Base-by-base conservation (phyloP, 371 early-diverging fungal species). In the Mortierella sp. region DNA sequence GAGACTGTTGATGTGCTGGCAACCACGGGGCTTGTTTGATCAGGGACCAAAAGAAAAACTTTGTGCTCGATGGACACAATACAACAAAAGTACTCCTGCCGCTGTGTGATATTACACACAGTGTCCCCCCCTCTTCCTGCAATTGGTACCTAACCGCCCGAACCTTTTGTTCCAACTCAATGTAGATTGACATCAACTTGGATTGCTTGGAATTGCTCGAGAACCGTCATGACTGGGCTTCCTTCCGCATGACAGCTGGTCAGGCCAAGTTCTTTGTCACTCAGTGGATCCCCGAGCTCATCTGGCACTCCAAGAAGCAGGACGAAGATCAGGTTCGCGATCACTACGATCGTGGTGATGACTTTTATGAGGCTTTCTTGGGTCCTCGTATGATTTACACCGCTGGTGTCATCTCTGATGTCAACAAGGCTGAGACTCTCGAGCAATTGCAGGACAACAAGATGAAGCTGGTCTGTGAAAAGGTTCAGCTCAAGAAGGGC, bases 291-390 rank as follows among this genome's bases (percentile, higher is more conserved):
- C 98, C 98, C 50, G 97, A 97, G 81, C 88, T 92, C 25, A 81
- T 96, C 60, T 94, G 93, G 95, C 98, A 97, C 85, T 92, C 95
- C 49, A 91, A 90, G 80, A 92, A 92, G 79, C 98, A 97, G 83
- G 98, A 97, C 79, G 94, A 96, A 79, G 92, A 91, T 74, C 98
- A 97, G 82, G 96, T 97, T 44, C 90, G 96, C 67, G 97, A 97
- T 54, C 96, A 97, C 83, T 97, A 97, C 80, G 98, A 98, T 83
- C 93, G 98, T 60, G 98, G 97, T 60, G 93, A 97, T 82, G 98
- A 97, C 79, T 97, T 98, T 67, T 97, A 98, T 83, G 92, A 88
- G 46, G 94, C 92, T 37, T 97, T 96, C 86, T 81, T 98, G 65
- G 98, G 98, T 50, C 91, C 91, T 22, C 85, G 88, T 60, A 97